Evolutionary conservation across 371 early-diverging fungal species (phyloP), one percentile per base, ranked within the genome.

Genomic region (Mortierella sp.): DNA sequence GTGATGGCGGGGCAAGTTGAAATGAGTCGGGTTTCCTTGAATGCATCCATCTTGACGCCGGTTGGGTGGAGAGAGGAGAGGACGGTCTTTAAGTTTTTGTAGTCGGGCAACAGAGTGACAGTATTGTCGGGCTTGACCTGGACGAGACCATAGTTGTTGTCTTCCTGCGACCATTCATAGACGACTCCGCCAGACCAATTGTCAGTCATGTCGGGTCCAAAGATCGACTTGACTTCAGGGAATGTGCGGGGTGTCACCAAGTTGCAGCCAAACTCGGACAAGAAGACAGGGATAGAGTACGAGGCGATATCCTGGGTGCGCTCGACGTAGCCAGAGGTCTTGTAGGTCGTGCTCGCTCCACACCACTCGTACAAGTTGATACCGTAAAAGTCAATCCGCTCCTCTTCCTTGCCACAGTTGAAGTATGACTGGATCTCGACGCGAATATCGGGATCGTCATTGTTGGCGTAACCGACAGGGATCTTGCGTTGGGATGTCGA

Each of bases 391-490:
- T 96, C 96, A 58, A 78, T 78, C 13, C 80, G 81, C 48, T 85
- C 82, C 75, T 90, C 88, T 8, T 89, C 91, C 71, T 92, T 90
- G 60, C 96, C 96, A 74, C 96, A 96, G 75, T 90, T 92, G 87
- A 95, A 96, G 80, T 95, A 96, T 72, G 90, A 90, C 83, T 93
- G 91, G 65, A 95, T 91, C 70, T 91, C 88, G 77, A 92, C 90
- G n/a, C 95, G 91, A 70, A 95, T 94, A 73, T 88, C 89, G 50
- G 92, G 90, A 82, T 96, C 95, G 76, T 96, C 96, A 81, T 95
- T 96, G 77, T 93, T 94, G 57, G 95, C 95, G 77, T 96, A 96
- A 0, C 97, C 96, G 2, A 96, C 94, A 5, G 96, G 96, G 50
- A 96, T 94, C 42, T 83, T 77, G 57, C 92, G 87, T 6, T 80